A percentile compares a stretch with the other conserved stretches of the same genome.
phyloP scores from a whole-genome alignment of 169 alveolate species.

The Cryptosporidium sp. region DNA sequence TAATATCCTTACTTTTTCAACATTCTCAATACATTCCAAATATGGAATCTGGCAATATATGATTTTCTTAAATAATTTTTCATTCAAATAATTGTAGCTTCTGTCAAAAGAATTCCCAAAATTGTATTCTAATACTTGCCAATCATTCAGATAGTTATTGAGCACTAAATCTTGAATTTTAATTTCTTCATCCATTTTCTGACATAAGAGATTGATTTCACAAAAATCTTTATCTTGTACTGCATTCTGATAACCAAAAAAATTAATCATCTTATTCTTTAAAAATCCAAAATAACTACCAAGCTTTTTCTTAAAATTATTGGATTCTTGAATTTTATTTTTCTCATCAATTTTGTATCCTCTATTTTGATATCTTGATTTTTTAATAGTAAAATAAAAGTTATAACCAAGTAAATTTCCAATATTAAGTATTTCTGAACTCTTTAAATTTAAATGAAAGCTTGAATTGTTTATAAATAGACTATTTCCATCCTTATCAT shows the following conservation, averaged over 20 bases:
- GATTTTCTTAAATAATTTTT: slow-evolving; percentile 11
- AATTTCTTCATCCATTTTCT: not conserved
- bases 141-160: slow-evolving; percentile 13
- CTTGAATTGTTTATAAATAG: not conserved
- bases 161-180: not conserved
- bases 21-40: slow-evolving; percentile 62
- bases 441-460: not conserved
- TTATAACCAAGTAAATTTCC: slow-evolving; percentile 26
- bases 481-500: not conserved
- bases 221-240: not conserved
- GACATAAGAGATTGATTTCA: not conserved
- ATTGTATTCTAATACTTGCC: slow-evolving; percentile 14
- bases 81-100: slow-evolving; percentile 14
- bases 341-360: not conserved
- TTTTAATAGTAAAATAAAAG: not conserved
- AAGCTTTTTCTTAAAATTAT: not conserved
- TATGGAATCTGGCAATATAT: slow-evolving; percentile 21
- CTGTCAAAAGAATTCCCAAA: not conserved
- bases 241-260: not conserved
- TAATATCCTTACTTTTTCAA: slow-evolving; percentile 22
- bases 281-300: not conserved
- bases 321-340: not conserved
- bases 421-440: not conserved
- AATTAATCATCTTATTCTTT: not conserved
- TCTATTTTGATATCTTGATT: not conserved